phyloP scores from a whole-genome alignment of 257 asterid genomes.

The Solanum tarijense region DNA sequence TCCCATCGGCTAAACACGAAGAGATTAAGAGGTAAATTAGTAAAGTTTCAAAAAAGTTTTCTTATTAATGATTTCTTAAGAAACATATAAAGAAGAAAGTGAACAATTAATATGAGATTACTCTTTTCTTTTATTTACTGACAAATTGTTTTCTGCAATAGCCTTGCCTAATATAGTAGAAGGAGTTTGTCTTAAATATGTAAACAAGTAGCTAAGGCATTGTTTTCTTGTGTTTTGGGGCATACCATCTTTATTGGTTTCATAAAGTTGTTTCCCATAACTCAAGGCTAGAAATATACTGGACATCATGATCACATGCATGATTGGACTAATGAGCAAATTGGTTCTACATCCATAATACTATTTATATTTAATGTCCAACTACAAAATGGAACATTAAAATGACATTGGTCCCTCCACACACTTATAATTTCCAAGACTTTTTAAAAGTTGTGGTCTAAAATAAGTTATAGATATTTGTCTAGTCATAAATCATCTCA shows the following conservation, averaged over 20 bases:
- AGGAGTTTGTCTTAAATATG: background rate
- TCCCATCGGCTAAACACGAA: background rate
- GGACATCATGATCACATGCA: background rate
- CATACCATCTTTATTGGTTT: background rate
- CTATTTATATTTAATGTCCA: background rate
- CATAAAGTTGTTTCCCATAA: background rate
- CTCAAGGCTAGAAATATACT: background rate
- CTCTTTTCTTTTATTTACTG: too few species aligned
- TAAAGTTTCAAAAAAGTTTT: too few species aligned
- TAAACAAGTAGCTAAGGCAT: background rate
- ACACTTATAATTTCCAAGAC: background rate
- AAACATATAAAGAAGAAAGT: rapidly evolving
- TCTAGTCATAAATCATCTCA: background rate
- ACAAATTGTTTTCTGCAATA: too few species aligned
- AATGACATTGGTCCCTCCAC: background rate
- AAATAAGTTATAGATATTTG: too few species aligned
- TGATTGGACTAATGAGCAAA: background rate
- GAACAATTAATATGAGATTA: rapidly evolving
- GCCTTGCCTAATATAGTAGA: background rate
- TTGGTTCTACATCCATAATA: background rate
- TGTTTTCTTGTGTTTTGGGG: background rate
- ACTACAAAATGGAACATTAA: background rate
- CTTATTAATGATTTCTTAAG: background rate
- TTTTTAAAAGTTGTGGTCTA: rapidly evolving
- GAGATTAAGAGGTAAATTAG: too few species aligned